A percentile compares a stretch with the other conserved stretches of the same genome.
Evolutionary conservation across 2,329 filamentous ascomycete species (phyloP).

Genomic region (Dryadomyces quercivorus): DNA sequence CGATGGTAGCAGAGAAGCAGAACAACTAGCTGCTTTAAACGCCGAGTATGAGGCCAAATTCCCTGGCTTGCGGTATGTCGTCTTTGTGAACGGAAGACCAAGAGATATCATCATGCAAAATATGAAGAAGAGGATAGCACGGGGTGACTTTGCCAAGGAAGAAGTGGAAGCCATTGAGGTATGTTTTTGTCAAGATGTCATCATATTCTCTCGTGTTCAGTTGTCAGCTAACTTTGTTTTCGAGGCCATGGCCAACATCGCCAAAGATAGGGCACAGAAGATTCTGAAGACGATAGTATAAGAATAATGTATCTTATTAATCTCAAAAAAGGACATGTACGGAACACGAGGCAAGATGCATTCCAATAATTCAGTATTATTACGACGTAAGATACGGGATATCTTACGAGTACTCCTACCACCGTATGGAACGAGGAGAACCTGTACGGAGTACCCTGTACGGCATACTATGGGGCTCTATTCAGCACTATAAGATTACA

Average conservation of each 20-base stretch:
- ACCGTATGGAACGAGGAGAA: too few species aligned
- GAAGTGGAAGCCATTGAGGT: constrained; percentile 65
- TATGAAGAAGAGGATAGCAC: constrained; percentile 62
- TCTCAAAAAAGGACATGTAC: too few species aligned
- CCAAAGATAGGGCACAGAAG: constrained; percentile 64
- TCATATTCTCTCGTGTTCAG: neutral
- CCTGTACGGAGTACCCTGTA: too few species aligned
- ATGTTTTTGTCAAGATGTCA: constrained; percentile 16
- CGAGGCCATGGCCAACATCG: constrained; percentile 87
- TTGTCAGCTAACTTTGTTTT: constrained; percentile 6
- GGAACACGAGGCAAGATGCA: neutral
- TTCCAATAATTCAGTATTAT: too few species aligned
- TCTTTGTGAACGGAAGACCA: constrained; percentile 77
- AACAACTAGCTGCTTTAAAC: constrained; percentile 53
- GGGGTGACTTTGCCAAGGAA: constrained; percentile 54
- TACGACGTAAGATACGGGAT: too few species aligned
- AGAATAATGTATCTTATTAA: neutral
- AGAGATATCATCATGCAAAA: constrained; percentile 67
- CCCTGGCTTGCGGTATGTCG: constrained; percentile 76
- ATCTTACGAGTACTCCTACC: too few species aligned
- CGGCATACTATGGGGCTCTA: too few species aligned
- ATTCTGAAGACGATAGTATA: constrained; percentile 20
- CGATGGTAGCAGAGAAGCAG: constrained; percentile 42
- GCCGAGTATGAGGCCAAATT: constrained; percentile 67
- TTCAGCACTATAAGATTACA: too few species aligned